Evolutionary conservation across 2,329 filamentous ascomycete species (phyloP).

Genomic region (Orbilia oligospora): DNA sequence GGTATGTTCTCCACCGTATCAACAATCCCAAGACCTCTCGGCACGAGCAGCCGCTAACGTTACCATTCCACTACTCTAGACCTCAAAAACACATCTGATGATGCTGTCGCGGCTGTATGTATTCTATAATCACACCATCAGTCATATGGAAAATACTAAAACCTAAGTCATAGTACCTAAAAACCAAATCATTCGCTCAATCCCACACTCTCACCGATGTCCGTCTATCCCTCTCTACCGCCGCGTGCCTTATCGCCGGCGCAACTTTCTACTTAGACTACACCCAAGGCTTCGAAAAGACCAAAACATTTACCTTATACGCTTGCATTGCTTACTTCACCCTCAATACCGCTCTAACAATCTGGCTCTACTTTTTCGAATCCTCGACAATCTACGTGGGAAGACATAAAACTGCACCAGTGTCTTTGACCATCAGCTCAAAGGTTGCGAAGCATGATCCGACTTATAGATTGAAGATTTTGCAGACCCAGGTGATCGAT

Average conservation of each 20-base stretch:
- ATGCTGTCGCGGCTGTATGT: slow-evolving; percentile 77
- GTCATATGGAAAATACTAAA: neutral
- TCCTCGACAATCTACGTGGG: slow-evolving; percentile 86
- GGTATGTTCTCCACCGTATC: slow-evolving; percentile 44
- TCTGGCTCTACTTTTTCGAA: slow-evolving; percentile 89
- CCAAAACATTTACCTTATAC: slow-evolving; percentile 82
- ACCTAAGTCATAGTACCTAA: slow-evolving; percentile 80
- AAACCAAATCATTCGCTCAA: slow-evolving; percentile 86
- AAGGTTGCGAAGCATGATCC: slow-evolving; percentile 84
- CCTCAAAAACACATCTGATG: slow-evolving; percentile 96
- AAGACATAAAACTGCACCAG: slow-evolving; percentile 73
- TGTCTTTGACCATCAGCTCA: slow-evolving; percentile 79
- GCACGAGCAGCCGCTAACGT: slow-evolving; percentile 8
- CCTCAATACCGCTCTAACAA: slow-evolving; percentile 82
- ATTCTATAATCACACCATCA: neutral
- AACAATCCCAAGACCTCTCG: neutral
- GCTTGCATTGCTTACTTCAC: slow-evolving; percentile 85
- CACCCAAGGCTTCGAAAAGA: slow-evolving; percentile 84
- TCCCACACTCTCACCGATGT: slow-evolving; percentile 85
- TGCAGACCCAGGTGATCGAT: slow-evolving; percentile 68
- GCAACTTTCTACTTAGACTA: slow-evolving; percentile 93
- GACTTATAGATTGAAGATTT: slow-evolving; percentile 81
- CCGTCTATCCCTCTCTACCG: slow-evolving; percentile 85
- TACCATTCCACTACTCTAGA: slow-evolving; percentile 72
- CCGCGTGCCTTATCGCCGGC: slow-evolving; percentile 82